These are phyloP conservation scores for Candida methanosorbosa DNA, from an alignment of 805 yeast species.

Conservation along the genomic window DNA sequence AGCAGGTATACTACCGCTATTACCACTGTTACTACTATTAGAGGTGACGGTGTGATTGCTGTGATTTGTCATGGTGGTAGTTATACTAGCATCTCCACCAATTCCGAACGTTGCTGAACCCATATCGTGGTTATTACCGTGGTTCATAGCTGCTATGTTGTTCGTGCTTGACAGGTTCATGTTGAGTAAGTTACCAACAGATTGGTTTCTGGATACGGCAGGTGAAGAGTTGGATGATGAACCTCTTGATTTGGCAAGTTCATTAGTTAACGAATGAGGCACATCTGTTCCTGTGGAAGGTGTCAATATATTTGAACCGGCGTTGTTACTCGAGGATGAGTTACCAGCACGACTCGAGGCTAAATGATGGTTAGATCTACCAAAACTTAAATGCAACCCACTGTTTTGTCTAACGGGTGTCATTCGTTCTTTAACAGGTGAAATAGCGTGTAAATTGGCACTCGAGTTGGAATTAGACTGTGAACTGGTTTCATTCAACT, in stretches of 20 bases:
- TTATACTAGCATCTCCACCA: background rate
- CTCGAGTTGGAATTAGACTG: constrained; percentile 2
- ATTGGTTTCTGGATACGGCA: constrained; percentile 27
- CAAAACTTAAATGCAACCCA: background rate
- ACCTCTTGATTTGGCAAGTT: constrained; percentile 23
- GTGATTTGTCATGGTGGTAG: background rate
- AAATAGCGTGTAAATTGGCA: constrained; percentile 7
- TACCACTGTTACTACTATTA: no score
- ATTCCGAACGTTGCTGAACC: no score
- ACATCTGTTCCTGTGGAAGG: constrained; percentile 6
- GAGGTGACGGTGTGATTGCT: background rate
- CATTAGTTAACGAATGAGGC: constrained; percentile 11
- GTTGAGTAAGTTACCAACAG: constrained; percentile 20
- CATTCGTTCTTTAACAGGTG: constrained; percentile 2
- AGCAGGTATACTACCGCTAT: no score
- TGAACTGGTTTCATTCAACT: constrained; percentile 5
- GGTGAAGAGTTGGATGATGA: constrained; percentile 31
- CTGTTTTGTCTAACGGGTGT: background rate
- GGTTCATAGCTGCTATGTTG: no score
- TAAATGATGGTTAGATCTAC: constrained; percentile 2
- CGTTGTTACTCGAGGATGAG: background rate
- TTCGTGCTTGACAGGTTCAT: no score
- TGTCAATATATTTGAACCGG: constrained; percentile 7
- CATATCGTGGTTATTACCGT: background rate
- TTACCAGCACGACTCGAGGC: background rate